Base-by-base conservation (phyloP, 2,329 filamentous ascomycete genomes). In the Elsinoe batatas region DNA sequence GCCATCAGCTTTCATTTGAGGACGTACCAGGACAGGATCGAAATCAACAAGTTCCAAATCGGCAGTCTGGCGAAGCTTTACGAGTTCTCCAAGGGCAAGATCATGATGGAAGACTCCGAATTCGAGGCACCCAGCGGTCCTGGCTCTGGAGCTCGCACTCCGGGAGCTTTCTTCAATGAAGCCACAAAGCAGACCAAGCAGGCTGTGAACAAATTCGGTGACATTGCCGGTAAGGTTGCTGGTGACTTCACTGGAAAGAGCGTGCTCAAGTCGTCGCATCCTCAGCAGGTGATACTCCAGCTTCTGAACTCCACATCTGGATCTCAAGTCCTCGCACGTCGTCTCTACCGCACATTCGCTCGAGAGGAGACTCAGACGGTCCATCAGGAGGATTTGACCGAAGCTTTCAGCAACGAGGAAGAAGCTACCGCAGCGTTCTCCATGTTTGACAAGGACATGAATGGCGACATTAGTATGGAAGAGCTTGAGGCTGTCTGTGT, bases 401-500 rank as follows among this genome's bases (percentile, higher is more conserved):
- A 79, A 10, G 90, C 88, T 0, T 96, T 95, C 63, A 79, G 85
- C 8, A 87, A 84, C 20, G 79, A 85, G 15, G 91, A 96, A 12
- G 91, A 96, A 66, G 88, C 90, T 0, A 86, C 93, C 54, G 87
- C 87, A 2, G 91, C 91, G 0, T 96, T 97, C 64, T 77, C 78
- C 62, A 91, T 96, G 76, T 96, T 96, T 62, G 91, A 97, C 72
- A 94, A 93, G 67, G 91, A 97, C 64, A 82, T 96, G 74, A 97
- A 97, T 61, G 91, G 91, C 3, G 91, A 97, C 65, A 95, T 96
- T 50, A 94, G 88, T 0, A 90, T 95, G 81, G 89, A 95, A 64
- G 91, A 96, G 68, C 80, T 97, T 18, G 91, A 96, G 69, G 83
- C 88, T 18, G 90, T 94, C 20, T 95, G 89, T 70, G 91, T 95